Evolutionary conservation across 1,284 basidiomycete species (phyloP).

Genomic region (Athelia sp.): DNA sequence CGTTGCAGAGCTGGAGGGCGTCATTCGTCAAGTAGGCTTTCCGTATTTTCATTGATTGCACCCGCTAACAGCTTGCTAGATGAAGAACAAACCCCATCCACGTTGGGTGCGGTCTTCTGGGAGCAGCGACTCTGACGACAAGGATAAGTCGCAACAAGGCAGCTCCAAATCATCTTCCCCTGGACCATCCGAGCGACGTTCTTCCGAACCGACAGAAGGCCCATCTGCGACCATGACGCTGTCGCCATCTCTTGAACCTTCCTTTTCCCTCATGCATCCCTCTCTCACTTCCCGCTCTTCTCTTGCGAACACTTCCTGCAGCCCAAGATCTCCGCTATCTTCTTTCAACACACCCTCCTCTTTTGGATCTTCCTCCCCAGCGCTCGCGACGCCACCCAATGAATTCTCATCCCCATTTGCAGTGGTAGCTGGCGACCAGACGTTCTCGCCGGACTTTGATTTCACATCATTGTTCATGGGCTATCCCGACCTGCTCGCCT

Average conservation of each 20-base stretch:
- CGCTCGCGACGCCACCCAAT: constrained; percentile 33
- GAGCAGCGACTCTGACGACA: not conserved
- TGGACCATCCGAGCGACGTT: too few species aligned
- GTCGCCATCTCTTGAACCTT: too few species aligned
- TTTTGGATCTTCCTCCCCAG: constrained; percentile 20
- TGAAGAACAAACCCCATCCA: constrained; percentile 51
- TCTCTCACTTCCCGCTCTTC: too few species aligned
- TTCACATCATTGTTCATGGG: constrained; percentile 35
- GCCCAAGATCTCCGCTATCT: too few species aligned
- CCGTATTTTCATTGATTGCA: not conserved
- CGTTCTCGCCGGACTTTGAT: constrained; percentile 21
- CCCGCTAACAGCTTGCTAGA: constrained; percentile 17
- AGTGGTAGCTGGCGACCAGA: constrained; percentile 24
- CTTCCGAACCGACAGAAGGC: too few species aligned
- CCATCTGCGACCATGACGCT: too few species aligned
- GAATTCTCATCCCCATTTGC: constrained; percentile 29
- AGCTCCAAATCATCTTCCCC: too few species aligned
- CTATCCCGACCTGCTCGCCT: constrained; percentile 27
- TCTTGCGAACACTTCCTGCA: too few species aligned
- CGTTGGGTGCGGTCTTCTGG: not conserved
- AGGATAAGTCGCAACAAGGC: too few species aligned
- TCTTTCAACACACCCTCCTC: not conserved
- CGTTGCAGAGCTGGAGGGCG: constrained; percentile 62
- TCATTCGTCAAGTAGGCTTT: constrained; percentile 48
- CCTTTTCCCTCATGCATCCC: too few species aligned